Base-by-base conservation (phyloP, 1,139 yeast genomes). In the Zygotorulaspora mrakii region DNA sequence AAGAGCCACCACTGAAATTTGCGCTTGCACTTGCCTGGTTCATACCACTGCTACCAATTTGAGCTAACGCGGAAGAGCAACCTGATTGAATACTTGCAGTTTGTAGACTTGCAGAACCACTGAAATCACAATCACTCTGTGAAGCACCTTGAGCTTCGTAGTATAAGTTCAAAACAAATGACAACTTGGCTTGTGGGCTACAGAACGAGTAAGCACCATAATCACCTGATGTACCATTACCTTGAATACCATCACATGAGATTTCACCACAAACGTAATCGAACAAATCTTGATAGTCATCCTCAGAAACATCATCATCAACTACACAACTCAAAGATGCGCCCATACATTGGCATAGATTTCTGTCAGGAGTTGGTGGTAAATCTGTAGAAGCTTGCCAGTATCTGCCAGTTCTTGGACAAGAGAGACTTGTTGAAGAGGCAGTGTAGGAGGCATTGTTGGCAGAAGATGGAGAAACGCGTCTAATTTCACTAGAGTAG, bases 361-460 rank as follows among this genome's bases (percentile, higher is more conserved):
- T 69, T 41, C 70, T 57, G 57, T 81, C 73, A 49, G 94, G 94
- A 42, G 87, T 79, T 61, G 88, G 89, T 49, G 94, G 94, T 59
- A 83, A 71, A 18, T 62, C 63, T 29, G 79, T 73, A n/a, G 78
- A 64, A 37, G 86, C 87, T 48, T 65, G 63, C 87, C 88, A 82
- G 59, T 71, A 53, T 3, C 56, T 39, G 41, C 67, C 61, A 35
- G 67, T 55, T 11, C 77, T 60, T 42, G 83, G 91, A 59, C 94
- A 82, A 12, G 69, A 40, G 39, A 65, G 38, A 16, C 66, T 53
- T 24, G 82, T 76, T 39, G 74, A 54, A 37, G 77, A 62, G 27
- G 74, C 66, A 37, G 73, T 66, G 53, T 68, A 69, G 31, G 70
- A 68, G 31, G 65, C 64, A 42, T 85, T 74, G 49, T 76, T 69